These are phyloP conservation scores for Macrocybe gigantea DNA, from an alignment of 768 basidiomycete species.

Conservation along the genomic window DNA sequence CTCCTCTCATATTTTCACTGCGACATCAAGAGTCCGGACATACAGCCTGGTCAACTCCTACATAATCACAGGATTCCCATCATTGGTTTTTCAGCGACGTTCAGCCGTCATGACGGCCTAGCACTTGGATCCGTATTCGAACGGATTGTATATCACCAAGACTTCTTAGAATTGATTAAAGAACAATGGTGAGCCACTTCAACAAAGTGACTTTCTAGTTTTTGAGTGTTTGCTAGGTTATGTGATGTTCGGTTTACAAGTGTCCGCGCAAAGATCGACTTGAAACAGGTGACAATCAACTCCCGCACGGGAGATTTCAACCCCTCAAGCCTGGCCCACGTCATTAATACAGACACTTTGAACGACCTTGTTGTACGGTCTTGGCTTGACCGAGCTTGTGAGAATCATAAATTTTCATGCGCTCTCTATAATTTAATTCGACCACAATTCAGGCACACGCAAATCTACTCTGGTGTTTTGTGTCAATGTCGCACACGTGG, in stretches of 20 bases:
- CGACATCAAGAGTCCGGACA: constrained; percentile 52
- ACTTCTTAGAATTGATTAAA: constrained; percentile 89
- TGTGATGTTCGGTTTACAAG: constrained; percentile 83
- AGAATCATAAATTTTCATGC: constrained; percentile 13
- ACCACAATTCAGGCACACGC: constrained; percentile 38
- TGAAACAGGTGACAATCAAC: constrained; percentile 63
- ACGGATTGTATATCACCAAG: constrained; percentile 86
- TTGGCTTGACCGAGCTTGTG: constrained; percentile 85
- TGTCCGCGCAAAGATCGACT: constrained; percentile 68
- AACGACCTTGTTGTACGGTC: constrained; percentile 75
- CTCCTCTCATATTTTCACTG: constrained; percentile 81
- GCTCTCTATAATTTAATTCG: constrained; percentile 1
- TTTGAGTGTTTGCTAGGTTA: constrained; percentile 43
- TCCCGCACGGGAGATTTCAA: constrained; percentile 76
- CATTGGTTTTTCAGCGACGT: constrained; percentile 93
- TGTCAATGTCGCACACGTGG: constrained; percentile 78
- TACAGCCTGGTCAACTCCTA: constrained; percentile 26
- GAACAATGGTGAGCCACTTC: constrained; percentile 65
- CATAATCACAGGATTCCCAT: constrained; percentile 62
- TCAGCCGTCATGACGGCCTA: constrained; percentile 85
- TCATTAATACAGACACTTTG: constrained; percentile 74
- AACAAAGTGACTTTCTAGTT: background rate
- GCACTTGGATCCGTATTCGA: constrained; percentile 88
- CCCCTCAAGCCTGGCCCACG: constrained; percentile 67
- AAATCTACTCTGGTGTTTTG: constrained; percentile 93